A percentile compares a stretch with the other conserved stretches of the same genome.
These are phyloP conservation scores for Aspergillus pseudoterreus DNA, from an alignment of 2,329 filamentous ascomycete species.

Conservation along the genomic window DNA sequence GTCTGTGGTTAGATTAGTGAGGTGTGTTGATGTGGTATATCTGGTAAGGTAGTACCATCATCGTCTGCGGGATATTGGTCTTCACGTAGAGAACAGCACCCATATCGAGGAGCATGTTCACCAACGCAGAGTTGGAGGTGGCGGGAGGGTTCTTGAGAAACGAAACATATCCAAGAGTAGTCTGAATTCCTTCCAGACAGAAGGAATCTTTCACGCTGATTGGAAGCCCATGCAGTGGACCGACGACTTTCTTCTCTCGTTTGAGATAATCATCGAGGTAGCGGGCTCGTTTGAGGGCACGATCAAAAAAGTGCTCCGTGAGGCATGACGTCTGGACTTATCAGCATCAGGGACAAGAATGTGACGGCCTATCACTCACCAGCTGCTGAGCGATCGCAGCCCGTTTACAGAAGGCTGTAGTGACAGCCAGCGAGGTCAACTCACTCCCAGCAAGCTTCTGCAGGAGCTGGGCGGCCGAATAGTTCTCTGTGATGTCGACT, in stretches of 20 bases:
- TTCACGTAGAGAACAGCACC: constrained; percentile 33
- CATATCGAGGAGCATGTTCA: constrained; percentile 21
- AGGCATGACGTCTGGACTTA: constrained; percentile 27
- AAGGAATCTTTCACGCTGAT: constrained; percentile 36
- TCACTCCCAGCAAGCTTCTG: constrained; percentile 16
- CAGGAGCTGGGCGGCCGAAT: constrained; percentile 18
- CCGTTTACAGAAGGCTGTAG: constrained; percentile 38
- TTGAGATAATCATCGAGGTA: constrained; percentile 33
- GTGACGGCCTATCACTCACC: constrained; percentile 9
- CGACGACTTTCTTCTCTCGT: constrained; percentile 25
- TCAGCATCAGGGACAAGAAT: background rate
- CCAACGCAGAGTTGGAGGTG: constrained; percentile 18
- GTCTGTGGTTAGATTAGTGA: constrained; percentile 12
- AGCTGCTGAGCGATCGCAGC: constrained; percentile 38
- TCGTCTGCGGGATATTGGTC: constrained; percentile 31
- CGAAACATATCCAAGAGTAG: constrained; percentile 22
- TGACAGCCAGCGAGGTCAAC: constrained; percentile 19
- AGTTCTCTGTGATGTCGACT: constrained; percentile 44
- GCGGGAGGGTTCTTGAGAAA: constrained; percentile 18
- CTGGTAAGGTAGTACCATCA: constrained; percentile 21
- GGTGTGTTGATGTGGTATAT: background rate
- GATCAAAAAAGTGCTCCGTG: constrained; percentile 36
- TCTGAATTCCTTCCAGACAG: constrained; percentile 17
- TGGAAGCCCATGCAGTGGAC: constrained; percentile 39
- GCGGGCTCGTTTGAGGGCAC: constrained; percentile 34